Base-by-base conservation (phyloP, 2,329 filamentous ascomycete species). In the Aspergillus aculeatus region DNA sequence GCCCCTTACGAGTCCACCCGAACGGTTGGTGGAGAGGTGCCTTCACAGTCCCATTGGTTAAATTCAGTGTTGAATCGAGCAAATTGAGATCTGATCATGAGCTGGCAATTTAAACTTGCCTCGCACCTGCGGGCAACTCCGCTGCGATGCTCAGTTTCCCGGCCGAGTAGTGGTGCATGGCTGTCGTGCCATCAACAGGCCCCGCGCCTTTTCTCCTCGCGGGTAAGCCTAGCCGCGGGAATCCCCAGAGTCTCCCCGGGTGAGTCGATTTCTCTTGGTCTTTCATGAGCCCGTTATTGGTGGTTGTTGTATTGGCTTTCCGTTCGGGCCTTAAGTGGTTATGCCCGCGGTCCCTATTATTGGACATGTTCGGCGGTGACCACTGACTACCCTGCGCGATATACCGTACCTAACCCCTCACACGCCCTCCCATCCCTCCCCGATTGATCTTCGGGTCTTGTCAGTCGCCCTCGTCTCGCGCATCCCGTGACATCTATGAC, bases 21-120 rank as follows among this genome's bases (percentile, higher is more conserved):
- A 63, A 62, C 63, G 26, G 54, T 59, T 57, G 56, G 58, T 60
- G 57, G 53, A 61, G 54, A 35, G 32, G 32, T 16, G 14, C 56
- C 23, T 47, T 47, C 48, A 62, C 31, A 57, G 57, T 50, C 51
- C 62, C 44, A 62, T 63, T 63, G 62, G 64, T 53, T 55, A 57
- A 24, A 41, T 47, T 57, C 56, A 21, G 35, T 41, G 19, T 29
- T 35, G 32, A 5, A 5, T 35, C 3, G 32, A 35, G 32, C 32
- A 16, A 32, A 54, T 26, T 50, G 52, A 54, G 44, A 50, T 24
- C 35, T 11, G 47, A 62, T 49, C 52, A 73, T 73, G 71, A 65
- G 68, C 66, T 69, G 68, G 70, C 71, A 71, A 67, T 62, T 66
- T 63, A 71, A 66, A 61, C 65, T 74, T 51, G 66, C 68, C 54